phyloP scores from a whole-genome alignment of 2,329 filamentous ascomycete genomes.

The Diplocarpon rosae region DNA sequence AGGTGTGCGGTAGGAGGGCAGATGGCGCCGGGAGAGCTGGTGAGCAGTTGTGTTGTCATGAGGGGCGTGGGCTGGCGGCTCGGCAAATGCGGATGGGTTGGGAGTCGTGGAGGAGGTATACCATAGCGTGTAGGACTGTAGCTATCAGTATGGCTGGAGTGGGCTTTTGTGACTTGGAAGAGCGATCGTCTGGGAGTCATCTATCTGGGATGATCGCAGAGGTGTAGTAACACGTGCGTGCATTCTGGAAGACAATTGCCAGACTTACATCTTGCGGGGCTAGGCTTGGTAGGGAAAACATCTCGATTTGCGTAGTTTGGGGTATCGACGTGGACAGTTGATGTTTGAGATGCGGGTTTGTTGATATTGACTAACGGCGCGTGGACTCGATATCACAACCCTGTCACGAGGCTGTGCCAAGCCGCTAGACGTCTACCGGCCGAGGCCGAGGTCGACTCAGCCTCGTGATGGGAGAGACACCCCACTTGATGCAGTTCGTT shows the following conservation, averaged over 20 bases:
- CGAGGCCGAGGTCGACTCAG: background rate
- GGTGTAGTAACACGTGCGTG: background rate
- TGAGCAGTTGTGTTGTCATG: constrained; percentile 11
- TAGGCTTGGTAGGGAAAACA: constrained; percentile 54
- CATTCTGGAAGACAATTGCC: background rate
- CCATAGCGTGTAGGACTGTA: constrained; percentile 62
- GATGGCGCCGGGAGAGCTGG: constrained; percentile 28
- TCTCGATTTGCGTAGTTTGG: constrained; percentile 15
- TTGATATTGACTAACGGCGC: background rate
- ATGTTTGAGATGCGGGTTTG: background rate
- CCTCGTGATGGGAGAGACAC: background rate
- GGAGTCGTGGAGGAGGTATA: constrained; percentile 49
- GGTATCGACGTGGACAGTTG: background rate
- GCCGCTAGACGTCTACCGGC: background rate
- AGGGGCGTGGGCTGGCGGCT: constrained; percentile 15
- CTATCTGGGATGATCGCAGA: background rate
- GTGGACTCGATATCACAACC: background rate
- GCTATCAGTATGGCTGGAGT: constrained; percentile 9
- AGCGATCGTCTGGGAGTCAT: too few species aligned
- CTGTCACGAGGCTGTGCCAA: background rate
- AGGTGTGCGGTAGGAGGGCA: constrained; percentile 44
- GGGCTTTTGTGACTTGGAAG: background rate
- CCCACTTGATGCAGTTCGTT: background rate
- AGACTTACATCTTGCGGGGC: constrained; percentile 56
- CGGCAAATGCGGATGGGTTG: constrained; percentile 26